Base-by-base conservation (phyloP, 1,284 basidiomycete species). In the Trichosporon coremiiforme region DNA sequence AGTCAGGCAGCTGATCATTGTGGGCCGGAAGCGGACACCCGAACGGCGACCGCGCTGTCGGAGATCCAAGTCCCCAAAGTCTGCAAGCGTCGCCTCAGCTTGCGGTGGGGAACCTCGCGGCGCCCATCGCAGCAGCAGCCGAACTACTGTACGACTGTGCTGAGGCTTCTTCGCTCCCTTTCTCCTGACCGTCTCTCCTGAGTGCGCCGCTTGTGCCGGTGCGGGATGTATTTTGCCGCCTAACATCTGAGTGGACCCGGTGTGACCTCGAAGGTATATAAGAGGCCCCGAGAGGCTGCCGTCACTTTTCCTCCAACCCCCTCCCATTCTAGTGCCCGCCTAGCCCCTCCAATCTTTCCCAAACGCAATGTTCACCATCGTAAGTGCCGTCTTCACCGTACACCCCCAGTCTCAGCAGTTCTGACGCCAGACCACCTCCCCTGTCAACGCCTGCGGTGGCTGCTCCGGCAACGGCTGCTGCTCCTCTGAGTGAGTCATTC, bases 291-390 rank as follows among this genome's bases (percentile, higher is more conserved):
- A 33, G 31, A 33, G 57, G 57, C 57, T 6, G 22, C 9, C 9
- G 20, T 35, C 33, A 50, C n/a, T 5, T 4, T 20, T 4, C 50
- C n/a, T 53, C n/a, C 41, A 9, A 17, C 17, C 41, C 15, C 17
- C 20, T 12, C 29, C 3, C 29, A 60, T 12, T 15, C 22, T 29
- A 33, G 20, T 35, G 33, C 9, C 33, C 33, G 33, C 33, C 33
- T 35, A 62, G 31, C 7, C 17, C 13, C n/a, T 10, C 29, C 13
- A 17, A 15, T 22, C 13, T 6, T 9, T 29, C n/a, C 17, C 57
- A 62, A 12, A 35, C 57, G 31, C 57, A 62, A 62, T 62, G 57
- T 62, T 62, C 57, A 62, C 57, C 31, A n/a, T 62, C 57, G 57
- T 62, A 22, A 33, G 57, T 62, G 1, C 41, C 17, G 10, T 12